Evolutionary conservation across 305 asterid genomes (phyloP).

Genomic region (Rubia balearica): DNA sequence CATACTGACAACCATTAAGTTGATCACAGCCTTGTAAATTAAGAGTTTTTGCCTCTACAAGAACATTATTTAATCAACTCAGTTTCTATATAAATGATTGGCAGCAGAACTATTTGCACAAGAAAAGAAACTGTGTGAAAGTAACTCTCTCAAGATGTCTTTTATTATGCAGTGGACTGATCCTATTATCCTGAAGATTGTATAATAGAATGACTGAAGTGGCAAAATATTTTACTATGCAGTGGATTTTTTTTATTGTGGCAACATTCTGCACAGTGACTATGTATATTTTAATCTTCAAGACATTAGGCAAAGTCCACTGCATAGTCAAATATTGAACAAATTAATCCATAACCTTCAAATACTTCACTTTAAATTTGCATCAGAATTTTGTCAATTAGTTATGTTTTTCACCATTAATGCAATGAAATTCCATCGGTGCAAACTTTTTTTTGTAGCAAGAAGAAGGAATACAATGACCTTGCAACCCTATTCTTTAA

Average conservation of each 20-base stretch:
- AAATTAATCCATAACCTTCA: background rate
- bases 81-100: constrained; percentile 71
- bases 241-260: background rate
- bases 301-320: too few relatives aligned
- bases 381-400: background rate
- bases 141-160: constrained; percentile 36
- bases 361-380: background rate
- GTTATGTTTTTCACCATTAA: constrained; percentile 4
- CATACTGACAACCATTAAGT: constrained; percentile 11
- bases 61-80: constrained; percentile 95
- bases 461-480: constrained; percentile 76
- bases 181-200: background rate
- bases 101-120: constrained; percentile 87
- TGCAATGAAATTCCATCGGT: constrained; percentile 17
- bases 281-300: too few relatives aligned
- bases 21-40: constrained; percentile 9
- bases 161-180: background rate
- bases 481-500: constrained; percentile 96
- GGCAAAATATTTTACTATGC: background rate
- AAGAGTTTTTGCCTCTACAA: constrained; percentile 31
- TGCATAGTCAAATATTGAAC: too few relatives aligned
- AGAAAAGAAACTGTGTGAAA: constrained; percentile 78
- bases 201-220: background rate
- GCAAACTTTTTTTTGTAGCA: constrained; percentile 80
- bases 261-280: too few relatives aligned